Conservation (phyloP, 1,284 basidiomycete species). For the Leccinum pallidistipes region DNA sequence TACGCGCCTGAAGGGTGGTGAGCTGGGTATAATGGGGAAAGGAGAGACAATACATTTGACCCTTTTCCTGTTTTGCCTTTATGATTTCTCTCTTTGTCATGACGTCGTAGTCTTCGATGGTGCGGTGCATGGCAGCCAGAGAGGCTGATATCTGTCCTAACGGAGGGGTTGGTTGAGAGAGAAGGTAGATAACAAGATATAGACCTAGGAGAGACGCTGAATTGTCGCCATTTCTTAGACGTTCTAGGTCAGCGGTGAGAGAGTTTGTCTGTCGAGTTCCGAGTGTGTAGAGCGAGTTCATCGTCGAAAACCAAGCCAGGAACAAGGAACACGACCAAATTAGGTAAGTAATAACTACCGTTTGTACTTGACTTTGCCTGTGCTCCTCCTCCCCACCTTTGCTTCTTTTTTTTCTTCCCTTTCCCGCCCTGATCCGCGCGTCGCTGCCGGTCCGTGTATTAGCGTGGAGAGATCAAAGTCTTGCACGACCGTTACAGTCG, state of each 20-base stretch:
- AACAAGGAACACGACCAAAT: conserved; percentile 18
- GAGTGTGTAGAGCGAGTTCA: conserved; percentile 94
- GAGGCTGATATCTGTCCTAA: conserved; percentile 95
- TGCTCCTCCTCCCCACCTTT: conserved; percentile 12
- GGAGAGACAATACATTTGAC: conserved; percentile 67
- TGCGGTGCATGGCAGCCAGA: conserved; percentile 86
- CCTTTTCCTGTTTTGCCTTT: conserved; percentile 93
- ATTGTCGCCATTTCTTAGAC: conserved; percentile 75
- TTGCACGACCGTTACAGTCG: conserved; percentile 80
- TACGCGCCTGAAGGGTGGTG: conserved; percentile 57
- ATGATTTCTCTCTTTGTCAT: conserved; percentile 95
- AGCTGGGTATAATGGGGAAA: conserved; percentile 1
- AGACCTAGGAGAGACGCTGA: conserved; percentile 83
- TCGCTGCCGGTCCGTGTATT: conserved; percentile 45
- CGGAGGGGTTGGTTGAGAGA: conserved; percentile 19
- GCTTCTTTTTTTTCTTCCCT: not conserved
- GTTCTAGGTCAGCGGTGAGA: conserved; percentile 83
- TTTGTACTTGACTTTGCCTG: conserved; percentile 33
- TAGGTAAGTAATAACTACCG: conserved; percentile 43
- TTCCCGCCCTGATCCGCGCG: not conserved
- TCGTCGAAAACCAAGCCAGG: conserved; percentile 33
- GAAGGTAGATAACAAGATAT: not conserved
- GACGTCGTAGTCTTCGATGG: conserved; percentile 94
- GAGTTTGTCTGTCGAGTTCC: conserved; percentile 91
- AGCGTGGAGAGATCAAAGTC: conserved; percentile 71